Evolutionary conservation across 371 early-diverging fungal species (phyloP).

Genomic region (Mucor indicus): DNA sequence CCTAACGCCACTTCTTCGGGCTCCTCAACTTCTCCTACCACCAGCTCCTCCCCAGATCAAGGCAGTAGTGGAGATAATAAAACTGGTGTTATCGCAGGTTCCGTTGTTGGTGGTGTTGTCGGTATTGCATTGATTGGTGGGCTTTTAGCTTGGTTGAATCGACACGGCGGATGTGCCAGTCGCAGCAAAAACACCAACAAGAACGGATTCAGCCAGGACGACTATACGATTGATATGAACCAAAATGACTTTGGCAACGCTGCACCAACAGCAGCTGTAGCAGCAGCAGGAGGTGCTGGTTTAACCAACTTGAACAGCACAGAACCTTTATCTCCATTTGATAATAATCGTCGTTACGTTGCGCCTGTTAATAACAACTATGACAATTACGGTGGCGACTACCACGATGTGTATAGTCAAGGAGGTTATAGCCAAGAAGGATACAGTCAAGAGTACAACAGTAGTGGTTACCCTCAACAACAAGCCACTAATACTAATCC

Average conservation of each 20-base stretch:
- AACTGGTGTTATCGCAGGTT: constrained; percentile 32
- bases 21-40: neutral
- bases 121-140: constrained; percentile 35
- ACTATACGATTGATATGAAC: constrained; percentile 26
- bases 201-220: constrained; percentile 8
- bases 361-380: neutral
- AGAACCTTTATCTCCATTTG: constrained; percentile 19
- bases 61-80: constrained; percentile 5
- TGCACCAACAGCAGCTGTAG: constrained; percentile 4
- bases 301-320: too few species aligned
- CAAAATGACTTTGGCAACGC: constrained; percentile 15
- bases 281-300: constrained; percentile 10
- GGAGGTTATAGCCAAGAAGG: constrained; percentile 7
- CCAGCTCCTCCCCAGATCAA: neutral
- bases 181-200: constrained; percentile 10
- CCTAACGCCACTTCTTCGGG: neutral
- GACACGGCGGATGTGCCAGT: constrained; percentile 16
- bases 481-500: too few species aligned
- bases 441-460: too few species aligned
- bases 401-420: constrained; percentile 16
- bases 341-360: constrained; percentile 15
- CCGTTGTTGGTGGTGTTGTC: constrained; percentile 38
- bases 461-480: too few species aligned
- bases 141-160: constrained; percentile 28
- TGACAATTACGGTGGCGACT: constrained; percentile 10